phyloP scores from a whole-genome alignment of 139 green algal species.

The Astrephomene gubernaculifera region DNA sequence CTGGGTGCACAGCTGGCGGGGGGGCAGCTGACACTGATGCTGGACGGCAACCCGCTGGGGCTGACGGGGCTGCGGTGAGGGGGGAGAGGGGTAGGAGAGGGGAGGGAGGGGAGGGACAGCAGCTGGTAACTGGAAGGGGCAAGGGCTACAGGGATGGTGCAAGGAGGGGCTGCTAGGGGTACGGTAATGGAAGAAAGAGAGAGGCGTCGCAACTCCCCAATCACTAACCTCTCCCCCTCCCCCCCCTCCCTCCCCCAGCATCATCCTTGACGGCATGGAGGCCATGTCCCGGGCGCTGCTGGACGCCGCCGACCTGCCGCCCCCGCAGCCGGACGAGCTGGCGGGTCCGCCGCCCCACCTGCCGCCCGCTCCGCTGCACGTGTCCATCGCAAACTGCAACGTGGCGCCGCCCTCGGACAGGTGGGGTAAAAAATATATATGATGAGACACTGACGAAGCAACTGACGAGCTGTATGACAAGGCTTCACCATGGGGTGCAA shows the following conservation, averaged over 20 bases:
- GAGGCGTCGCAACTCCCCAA: too few relatives aligned
- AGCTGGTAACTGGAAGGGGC: neutral
- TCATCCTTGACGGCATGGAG: conserved; percentile 39
- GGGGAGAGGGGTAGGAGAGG: neutral
- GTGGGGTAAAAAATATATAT: neutral
- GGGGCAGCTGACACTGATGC: conserved; percentile 35
- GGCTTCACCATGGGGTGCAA: too few relatives aligned
- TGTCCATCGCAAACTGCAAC: conserved; percentile 37
- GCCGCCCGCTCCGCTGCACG: conserved; percentile 18
- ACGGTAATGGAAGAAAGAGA: neutral
- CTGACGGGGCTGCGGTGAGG: conserved; percentile 33
- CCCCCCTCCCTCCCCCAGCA: neutral
- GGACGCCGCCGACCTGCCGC: neutral
- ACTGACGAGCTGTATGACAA: too few relatives aligned
- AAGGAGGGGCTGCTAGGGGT: neutral
- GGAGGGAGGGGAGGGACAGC: neutral
- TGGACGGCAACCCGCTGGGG: conserved; percentile 52
- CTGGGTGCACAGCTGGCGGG: conserved; percentile 44
- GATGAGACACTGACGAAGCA: too few relatives aligned
- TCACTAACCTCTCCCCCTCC: neutral
- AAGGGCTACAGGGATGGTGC: neutral
- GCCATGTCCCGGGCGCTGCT: neutral
- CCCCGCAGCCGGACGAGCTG: neutral
- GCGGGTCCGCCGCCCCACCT: neutral
- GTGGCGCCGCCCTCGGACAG: conserved; percentile 28